phyloP scores from a whole-genome alignment of 129 eudicot genomes.

The Centaurea solstitialis region DNA sequence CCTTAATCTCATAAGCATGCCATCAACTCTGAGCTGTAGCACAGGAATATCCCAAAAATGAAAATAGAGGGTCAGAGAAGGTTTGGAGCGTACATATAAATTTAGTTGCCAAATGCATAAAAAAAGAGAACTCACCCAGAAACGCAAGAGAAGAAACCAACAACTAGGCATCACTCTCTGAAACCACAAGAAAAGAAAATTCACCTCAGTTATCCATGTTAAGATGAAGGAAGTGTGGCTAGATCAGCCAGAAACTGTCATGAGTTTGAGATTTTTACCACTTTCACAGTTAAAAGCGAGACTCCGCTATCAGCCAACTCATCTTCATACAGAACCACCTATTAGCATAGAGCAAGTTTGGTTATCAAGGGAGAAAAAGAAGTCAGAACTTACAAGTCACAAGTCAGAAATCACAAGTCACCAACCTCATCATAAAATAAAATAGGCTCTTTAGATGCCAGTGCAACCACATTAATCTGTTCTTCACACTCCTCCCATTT shows the following conservation, averaged over 20 bases:
- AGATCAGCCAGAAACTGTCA: not conserved
- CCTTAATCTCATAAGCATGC: constrained; percentile 93
- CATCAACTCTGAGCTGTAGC: constrained; percentile 96
- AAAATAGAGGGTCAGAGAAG: not conserved
- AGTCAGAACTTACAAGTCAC: constrained; percentile 7
- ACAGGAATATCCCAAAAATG: constrained; percentile 3
- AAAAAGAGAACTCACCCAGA: constrained; percentile 73
- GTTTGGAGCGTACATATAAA: not conserved
- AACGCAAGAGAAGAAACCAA: constrained; percentile 97
- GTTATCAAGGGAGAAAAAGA: constrained; percentile 13
- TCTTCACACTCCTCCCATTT: constrained; percentile 86
- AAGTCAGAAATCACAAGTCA: constrained; percentile 14
- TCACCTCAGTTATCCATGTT: not conserved
- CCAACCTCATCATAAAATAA: constrained; percentile 92
- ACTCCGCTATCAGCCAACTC: constrained; percentile 94
- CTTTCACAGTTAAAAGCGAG: constrained; percentile 94
- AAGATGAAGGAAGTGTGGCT: not conserved
- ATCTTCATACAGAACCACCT: constrained; percentile 93
- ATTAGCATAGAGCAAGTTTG: constrained; percentile 19
- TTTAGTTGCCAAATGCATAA: not conserved
- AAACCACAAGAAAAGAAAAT: constrained; percentile 20
- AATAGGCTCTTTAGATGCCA: constrained; percentile 87
- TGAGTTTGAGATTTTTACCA: constrained; percentile 51
- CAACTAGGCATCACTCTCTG: constrained; percentile 98
- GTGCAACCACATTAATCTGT: constrained; percentile 71